These are phyloP conservation scores for Gynandropsis gynandra DNA, from an alignment of 345 rosid species.

Conservation along the genomic window DNA sequence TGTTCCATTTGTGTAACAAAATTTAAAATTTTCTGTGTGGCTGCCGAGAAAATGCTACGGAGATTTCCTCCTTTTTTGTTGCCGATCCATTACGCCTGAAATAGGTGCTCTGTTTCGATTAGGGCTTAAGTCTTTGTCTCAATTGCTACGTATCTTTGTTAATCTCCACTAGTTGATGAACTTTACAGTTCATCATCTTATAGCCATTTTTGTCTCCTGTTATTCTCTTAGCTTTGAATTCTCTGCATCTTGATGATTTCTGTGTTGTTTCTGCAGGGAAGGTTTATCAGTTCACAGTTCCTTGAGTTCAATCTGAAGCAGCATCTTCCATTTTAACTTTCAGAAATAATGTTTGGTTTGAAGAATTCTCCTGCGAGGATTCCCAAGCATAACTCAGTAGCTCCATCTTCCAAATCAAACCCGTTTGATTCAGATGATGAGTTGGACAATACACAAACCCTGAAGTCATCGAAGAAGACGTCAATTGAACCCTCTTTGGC, in stretches of 20 bases:
- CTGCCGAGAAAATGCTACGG: too few relatives aligned
- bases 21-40: too few relatives aligned
- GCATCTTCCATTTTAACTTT: slow-evolving; percentile 9
- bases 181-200: slow-evolving; percentile 6
- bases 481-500: slow-evolving; percentile 54
- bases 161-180: slow-evolving; percentile 9
- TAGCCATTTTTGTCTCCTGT: background rate
- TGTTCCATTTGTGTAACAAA: too few relatives aligned
- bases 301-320: slow-evolving; percentile 4
- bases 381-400: slow-evolving; percentile 45
- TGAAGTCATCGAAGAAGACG: slow-evolving; percentile 43
- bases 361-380: slow-evolving; percentile 61
- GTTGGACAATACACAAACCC: slow-evolving; percentile 38
- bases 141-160: background rate
- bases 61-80: too few relatives aligned
- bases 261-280: slow-evolving; percentile 27
- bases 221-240: slow-evolving; percentile 21
- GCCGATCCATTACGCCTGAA: too few relatives aligned
- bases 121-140: background rate
- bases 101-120: too few relatives aligned
- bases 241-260: slow-evolving; percentile 10
- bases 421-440: slow-evolving; percentile 85
- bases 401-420: slow-evolving; percentile 49
- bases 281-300: slow-evolving; percentile 21
- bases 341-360: slow-evolving; percentile 50